Conservation (phyloP, 192 early-diverging fungal species). For the Thoreauomyces humboldtii region DNA sequence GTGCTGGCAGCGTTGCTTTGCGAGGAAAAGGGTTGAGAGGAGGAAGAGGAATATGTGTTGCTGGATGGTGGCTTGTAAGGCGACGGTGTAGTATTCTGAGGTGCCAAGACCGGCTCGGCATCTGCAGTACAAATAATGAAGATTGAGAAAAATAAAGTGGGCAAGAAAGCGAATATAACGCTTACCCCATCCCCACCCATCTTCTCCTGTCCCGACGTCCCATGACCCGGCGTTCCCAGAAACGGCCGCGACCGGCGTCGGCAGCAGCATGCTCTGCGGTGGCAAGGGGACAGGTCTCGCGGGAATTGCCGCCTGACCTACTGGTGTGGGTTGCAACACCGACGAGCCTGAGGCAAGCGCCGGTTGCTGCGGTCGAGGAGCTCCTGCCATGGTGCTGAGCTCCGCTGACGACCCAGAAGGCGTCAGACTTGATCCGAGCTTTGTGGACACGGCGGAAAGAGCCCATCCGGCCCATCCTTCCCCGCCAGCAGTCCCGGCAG, state of each 20-base stretch:
- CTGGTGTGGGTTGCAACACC: not conserved
- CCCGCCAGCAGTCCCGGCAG: conserved; percentile 26
- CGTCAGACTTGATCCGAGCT: conserved; percentile 7
- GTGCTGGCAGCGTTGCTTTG: not conserved
- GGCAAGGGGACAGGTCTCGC: conserved; percentile 3
- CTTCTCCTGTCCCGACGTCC: conserved; percentile 14
- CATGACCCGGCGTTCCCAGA: too few species aligned
- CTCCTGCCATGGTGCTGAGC: not conserved
- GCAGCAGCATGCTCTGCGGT: conserved; percentile 8
- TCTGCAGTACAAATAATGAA: not conserved
- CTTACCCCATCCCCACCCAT: conserved; percentile 28
- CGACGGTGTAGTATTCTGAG: not conserved
- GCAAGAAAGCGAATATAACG: not conserved
- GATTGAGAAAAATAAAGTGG: not conserved
- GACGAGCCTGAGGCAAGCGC: not conserved
- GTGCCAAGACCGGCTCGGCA: not conserved
- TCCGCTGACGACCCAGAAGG: not conserved
- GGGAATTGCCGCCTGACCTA: not conserved
- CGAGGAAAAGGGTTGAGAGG: not conserved
- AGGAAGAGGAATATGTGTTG: not conserved
- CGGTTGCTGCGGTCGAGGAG: not conserved
- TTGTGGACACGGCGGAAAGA: conserved; percentile 54
- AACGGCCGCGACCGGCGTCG: conserved; percentile 1
- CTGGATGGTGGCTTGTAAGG: not conserved
- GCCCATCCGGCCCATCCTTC: conserved; percentile 90